Evolutionary conservation across 495 filamentous ascomycete genomes (phyloP), one percentile per base, ranked within the genome.

Genomic region (Penicillium cinerascens): DNA sequence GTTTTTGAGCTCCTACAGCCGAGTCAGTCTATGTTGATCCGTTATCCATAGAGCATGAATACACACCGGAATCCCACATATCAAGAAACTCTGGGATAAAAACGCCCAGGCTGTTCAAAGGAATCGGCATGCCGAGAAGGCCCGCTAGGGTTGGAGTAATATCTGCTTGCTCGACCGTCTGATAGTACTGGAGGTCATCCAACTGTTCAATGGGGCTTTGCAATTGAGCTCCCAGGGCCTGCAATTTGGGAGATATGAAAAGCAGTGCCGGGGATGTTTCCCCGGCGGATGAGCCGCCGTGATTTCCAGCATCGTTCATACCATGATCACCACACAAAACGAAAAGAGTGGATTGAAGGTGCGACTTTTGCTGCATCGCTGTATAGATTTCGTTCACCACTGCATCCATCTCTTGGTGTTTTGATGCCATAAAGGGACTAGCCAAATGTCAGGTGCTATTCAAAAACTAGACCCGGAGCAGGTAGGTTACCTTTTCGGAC

Each of bases 291-390:
- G 95, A 96, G 6, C 92, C 93, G 10, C 93, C 93, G 67, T 99
- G 93, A 61, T 97, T 97, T 3, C 93, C 93, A 35, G 91, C 93
- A 59, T 97, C 93, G 60, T 97, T 99, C 93, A 99, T 99, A 17
- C 93, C 93, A 65, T 99, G 93, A 64, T 99, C 93, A 39, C 93
- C 93, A 48, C 84, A 89, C 7, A 99, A 71, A 2, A 99, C 82
- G 44, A 99, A 80, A 15, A 97, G 76, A 3, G 92, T 91, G 17
- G 84, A 87, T 33, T 81, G 60, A 2, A 96, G 81, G 67, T 95
- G 86, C 4, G 73, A 56, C 37, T 88, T 64, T 1, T 73, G 75
- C 61, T 85, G 80, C 48, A 97, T 87, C 2, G 89, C 87, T 18
- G 76, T 76, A 59, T 88, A 97, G 29, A 97, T 87, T 44, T 82